Evolutionary conservation across 2,329 filamentous ascomycete species (phyloP).

Genomic region (Beauveria australis): DNA sequence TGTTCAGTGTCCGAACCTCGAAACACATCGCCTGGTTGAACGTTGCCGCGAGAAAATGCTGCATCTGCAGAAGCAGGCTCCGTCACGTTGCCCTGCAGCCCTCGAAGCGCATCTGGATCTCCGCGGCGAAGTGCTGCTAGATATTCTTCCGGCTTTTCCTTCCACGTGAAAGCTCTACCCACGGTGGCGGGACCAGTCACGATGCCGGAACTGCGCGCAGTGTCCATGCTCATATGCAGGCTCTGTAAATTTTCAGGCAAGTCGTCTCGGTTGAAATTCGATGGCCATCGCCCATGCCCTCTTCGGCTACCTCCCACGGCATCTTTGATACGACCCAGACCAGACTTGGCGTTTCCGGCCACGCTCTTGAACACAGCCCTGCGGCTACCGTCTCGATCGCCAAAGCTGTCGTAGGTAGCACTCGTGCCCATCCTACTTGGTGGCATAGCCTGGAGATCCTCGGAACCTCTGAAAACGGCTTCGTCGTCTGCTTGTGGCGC

Average conservation of each 20-base stretch:
- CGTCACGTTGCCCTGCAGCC: conserved; percentile 9
- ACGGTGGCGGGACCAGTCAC: conserved; percentile 33
- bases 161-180: conserved; percentile 53
- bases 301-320: conserved; percentile 59
- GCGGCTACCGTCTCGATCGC: conserved; percentile 50
- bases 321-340: conserved; percentile 78
- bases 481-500: conserved; percentile 30
- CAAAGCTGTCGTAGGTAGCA: conserved; percentile 35
- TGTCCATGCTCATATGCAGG: conserved; percentile 7
- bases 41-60: conserved; percentile 16
- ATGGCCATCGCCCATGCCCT: conserved; percentile 46
- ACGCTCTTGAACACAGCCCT: conserved; percentile 71
- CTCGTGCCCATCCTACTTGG: background rate
- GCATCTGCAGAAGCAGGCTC: conserved; percentile 16
- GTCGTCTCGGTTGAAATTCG: conserved; percentile 43
- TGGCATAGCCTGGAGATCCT: background rate
- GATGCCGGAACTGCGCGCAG: conserved; percentile 17
- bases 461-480: background rate
- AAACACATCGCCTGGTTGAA: conserved; percentile 17
- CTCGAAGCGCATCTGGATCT: conserved; percentile 20
- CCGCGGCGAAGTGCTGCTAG: conserved; percentile 32
- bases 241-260: conserved; percentile 25
- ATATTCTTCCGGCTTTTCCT: conserved; percentile 55
- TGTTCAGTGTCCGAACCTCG: conserved; percentile 19
- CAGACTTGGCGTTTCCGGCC: conserved; percentile 71